A percentile compares a stretch with the other conserved stretches of the same genome.
These are phyloP conservation scores for Xylaria polymorpha DNA, from an alignment of 2,329 filamentous ascomycete species.

Conservation along the genomic window DNA sequence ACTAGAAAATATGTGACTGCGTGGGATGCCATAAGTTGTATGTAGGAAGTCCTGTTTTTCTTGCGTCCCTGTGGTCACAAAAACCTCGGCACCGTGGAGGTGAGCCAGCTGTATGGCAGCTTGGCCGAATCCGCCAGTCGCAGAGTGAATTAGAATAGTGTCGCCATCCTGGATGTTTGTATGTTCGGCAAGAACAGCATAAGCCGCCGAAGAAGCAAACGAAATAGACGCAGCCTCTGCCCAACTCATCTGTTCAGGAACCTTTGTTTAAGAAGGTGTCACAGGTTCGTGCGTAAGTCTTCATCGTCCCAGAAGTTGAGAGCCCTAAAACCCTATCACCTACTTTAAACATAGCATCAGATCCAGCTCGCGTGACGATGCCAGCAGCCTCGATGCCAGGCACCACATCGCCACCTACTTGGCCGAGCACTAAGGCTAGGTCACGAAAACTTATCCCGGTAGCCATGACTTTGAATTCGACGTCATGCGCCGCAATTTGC, in stretches of 20 bases:
- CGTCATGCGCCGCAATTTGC: conserved; percentile 37
- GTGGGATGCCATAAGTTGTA: conserved; percentile 31
- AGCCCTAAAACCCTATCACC: conserved; percentile 44
- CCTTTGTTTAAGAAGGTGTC: conserved; percentile 36
- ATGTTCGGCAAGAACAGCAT: conserved; percentile 41
- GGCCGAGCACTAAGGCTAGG: conserved; percentile 33
- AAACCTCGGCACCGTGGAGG: conserved; percentile 20
- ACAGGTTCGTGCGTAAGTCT: conserved; percentile 39
- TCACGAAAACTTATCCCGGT: conserved; percentile 40
- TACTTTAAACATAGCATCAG: conserved; percentile 30
- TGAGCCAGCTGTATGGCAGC: conserved; percentile 29
- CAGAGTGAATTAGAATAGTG: conserved; percentile 31
- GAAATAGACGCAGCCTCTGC: conserved; percentile 42
- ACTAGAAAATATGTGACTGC: conserved; percentile 39
- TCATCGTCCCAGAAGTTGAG: conserved; percentile 39
- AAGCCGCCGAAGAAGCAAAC: conserved; percentile 41
- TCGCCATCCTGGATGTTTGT: conserved; percentile 39
- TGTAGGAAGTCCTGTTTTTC: conserved; percentile 34
- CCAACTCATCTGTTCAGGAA: conserved; percentile 39
- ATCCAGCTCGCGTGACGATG: conserved; percentile 39
- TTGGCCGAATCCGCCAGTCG: conserved; percentile 30
- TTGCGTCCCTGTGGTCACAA: conserved; percentile 34
- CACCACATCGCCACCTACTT: conserved; percentile 31
- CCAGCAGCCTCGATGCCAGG: conserved; percentile 41
- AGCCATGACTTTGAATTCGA: conserved; percentile 43